Percentiles rank a stretch among this genome's conserved stretches.
These are phyloP conservation scores for Saccharum spontaneum DNA, from an alignment of 176 grass and related monocot species.

Conservation along the genomic window DNA sequence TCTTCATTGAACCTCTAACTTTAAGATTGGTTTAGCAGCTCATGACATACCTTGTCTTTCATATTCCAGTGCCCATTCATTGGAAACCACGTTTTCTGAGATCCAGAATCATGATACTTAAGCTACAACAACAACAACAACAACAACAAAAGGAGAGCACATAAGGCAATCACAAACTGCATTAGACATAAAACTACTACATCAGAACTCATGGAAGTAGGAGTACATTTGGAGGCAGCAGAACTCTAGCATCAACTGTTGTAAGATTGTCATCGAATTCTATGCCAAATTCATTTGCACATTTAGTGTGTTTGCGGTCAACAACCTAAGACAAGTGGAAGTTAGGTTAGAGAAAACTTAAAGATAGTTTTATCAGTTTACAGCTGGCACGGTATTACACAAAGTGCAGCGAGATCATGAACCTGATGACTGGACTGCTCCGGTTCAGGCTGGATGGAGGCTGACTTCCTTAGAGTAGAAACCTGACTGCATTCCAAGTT, in stretches of 20 bases:
- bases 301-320: constrained; percentile 29
- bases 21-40: not conserved
- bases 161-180: not conserved
- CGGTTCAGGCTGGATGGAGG: too few species aligned
- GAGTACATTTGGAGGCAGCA: constrained; percentile 44
- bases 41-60: constrained; percentile 40
- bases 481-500: constrained; percentile 48
- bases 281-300: constrained; percentile 65
- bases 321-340: constrained; percentile 38
- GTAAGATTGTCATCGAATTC: constrained; percentile 46
- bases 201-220: not conserved
- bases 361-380: not conserved
- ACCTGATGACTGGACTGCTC: constrained; percentile 43
- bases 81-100: constrained; percentile 20
- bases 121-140: constrained; percentile 30
- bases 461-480: not conserved
- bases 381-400: not conserved
- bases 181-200: not conserved
- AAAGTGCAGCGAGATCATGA: not conserved
- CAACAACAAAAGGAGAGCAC: not conserved
- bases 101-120: constrained; percentile 44
- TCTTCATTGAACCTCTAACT: not conserved
- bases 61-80: constrained; percentile 48
- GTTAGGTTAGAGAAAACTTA: not conserved
- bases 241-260: constrained; percentile 48